These are phyloP conservation scores for Chloromonas sp. DNA, from an alignment of 163 green algal genomes.

Conservation along the genomic window DNA sequence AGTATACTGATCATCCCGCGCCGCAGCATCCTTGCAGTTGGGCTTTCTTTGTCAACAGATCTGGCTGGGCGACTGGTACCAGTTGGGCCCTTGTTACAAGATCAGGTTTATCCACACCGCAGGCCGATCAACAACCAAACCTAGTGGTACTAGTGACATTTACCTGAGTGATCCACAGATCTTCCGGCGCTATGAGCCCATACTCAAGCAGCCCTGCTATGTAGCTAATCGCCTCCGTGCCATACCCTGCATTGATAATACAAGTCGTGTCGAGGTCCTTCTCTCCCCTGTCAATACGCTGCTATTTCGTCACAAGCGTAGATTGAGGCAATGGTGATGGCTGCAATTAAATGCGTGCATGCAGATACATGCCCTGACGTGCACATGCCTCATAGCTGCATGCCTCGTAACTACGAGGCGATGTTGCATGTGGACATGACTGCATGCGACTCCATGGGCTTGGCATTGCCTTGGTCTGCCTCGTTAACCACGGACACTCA, in stretches of 20 bases:
- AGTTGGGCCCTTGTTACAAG: too few relatives aligned
- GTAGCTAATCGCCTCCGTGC: constrained; percentile 14
- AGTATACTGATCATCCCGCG: too few relatives aligned
- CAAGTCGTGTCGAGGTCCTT: too few relatives aligned
- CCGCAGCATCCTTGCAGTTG: too few relatives aligned
- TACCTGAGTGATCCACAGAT: constrained; percentile 21
- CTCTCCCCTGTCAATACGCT: not conserved
- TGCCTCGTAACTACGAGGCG: not conserved
- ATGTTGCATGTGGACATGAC: not conserved
- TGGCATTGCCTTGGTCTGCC: too few relatives aligned
- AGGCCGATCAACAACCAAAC: too few relatives aligned
- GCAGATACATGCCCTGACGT: not conserved
- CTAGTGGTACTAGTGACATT: too few relatives aligned
- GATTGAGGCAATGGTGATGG: not conserved
- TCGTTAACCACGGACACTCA: not conserved
- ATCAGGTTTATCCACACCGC: too few relatives aligned
- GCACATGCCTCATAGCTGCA: not conserved
- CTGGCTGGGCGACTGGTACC: too few relatives aligned
- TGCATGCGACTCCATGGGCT: too few relatives aligned
- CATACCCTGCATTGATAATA: constrained; percentile 6
- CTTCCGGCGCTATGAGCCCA: constrained; percentile 6
- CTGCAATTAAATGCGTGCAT: not conserved
- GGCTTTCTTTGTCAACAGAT: too few relatives aligned
- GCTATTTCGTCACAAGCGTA: not conserved
- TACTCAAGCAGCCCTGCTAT: constrained; percentile 5